Conservation (phyloP, 2,329 filamentous ascomycete genomes). For the Penicillium sp. region DNA sequence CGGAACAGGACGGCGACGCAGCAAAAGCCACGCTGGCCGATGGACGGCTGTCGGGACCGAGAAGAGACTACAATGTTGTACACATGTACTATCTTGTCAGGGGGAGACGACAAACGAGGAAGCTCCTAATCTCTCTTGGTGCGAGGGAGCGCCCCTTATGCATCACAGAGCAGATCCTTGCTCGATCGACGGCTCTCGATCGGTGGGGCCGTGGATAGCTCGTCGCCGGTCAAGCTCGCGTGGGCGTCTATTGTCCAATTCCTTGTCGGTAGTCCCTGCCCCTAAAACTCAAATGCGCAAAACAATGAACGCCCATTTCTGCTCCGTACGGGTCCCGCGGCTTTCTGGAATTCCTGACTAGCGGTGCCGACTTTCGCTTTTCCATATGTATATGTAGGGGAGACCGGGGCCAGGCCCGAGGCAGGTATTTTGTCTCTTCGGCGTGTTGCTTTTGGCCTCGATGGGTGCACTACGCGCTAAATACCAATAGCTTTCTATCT, state of each 20-base stretch:
- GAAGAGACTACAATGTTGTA: too few species aligned
- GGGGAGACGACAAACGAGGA: conserved; percentile 4
- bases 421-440: too few species aligned
- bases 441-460: background rate
- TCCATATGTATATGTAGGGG: conserved; percentile 22
- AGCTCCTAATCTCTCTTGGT: conserved; percentile 12
- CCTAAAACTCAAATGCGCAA: conserved; percentile 15
- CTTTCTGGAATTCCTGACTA: conserved; percentile 12
- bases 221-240: conserved; percentile 18
- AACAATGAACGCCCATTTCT: conserved; percentile 5
- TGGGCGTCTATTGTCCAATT: conserved; percentile 16
- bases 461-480: background rate
- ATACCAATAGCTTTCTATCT: background rate
- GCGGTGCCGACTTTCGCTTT: conserved; percentile 12
- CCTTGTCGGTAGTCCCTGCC: conserved; percentile 5
- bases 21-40: too few species aligned
- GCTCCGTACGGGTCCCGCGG: conserved; percentile 5
- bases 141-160: conserved; percentile 8
- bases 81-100: too few species aligned
- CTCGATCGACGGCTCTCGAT: conserved; percentile 21
- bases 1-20: too few species aligned
- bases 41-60: too few species aligned
- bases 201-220: conserved; percentile 14
- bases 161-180: conserved; percentile 14
- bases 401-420: conserved; percentile 12